Percentiles rank a stretch among this genome's conserved stretches.
Evolutionary conservation across 768 basidiomycete species (phyloP).

Genomic region (Lactarius tabidus): DNA sequence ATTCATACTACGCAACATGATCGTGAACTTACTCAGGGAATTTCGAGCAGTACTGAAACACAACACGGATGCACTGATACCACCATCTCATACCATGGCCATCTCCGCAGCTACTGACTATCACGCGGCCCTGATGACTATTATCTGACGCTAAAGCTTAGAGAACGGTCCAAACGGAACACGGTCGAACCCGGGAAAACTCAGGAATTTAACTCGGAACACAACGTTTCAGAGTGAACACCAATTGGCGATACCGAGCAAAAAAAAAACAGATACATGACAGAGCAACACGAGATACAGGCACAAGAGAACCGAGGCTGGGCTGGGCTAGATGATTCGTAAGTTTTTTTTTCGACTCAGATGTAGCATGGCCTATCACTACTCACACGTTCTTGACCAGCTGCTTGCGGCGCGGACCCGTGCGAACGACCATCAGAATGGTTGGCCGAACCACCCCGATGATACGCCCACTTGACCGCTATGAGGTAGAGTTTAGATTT

Average conservation of each 20-base stretch:
- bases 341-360: not conserved
- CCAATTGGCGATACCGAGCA: not conserved
- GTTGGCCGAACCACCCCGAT: slow-evolving; percentile 8
- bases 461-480: slow-evolving; percentile 6
- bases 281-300: not conserved
- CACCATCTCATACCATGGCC: not conserved
- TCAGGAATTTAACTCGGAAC: not conserved
- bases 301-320: not conserved
- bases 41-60: not conserved
- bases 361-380: not conserved
- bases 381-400: not conserved
- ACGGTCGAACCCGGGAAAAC: not conserved
- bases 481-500: not conserved
- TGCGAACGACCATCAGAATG: slow-evolving; percentile 1
- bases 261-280: not conserved
- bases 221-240: not conserved
- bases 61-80: not conserved
- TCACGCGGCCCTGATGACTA: not conserved
- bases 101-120: not conserved
- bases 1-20: not conserved
- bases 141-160: not conserved
- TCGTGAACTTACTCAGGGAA: not conserved
- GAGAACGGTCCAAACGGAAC: not conserved
- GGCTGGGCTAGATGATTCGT: not conserved
- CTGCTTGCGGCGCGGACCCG: not conserved